Evolutionary conservation across 2,329 filamentous ascomycete species (phyloP).

Genomic region (Penicillium sp.): DNA sequence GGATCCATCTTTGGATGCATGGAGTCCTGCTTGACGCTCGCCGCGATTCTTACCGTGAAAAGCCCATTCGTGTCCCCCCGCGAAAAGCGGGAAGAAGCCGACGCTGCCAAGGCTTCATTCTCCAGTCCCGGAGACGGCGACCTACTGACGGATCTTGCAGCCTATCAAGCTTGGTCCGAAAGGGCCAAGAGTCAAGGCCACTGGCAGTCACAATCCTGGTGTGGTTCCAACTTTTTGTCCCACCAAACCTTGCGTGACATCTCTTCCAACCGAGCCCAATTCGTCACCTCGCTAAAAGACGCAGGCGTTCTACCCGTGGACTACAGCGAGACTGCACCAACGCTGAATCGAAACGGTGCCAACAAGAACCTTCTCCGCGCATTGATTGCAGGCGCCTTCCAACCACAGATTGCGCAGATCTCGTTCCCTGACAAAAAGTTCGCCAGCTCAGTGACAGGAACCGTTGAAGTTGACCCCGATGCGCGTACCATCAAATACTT

Average conservation of each 20-base stretch:
- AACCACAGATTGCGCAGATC: slow-evolving; percentile 85
- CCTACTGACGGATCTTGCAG: slow-evolving; percentile 76
- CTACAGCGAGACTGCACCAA: slow-evolving; percentile 28
- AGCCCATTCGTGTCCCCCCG: slow-evolving; percentile 81
- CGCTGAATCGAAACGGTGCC: slow-evolving; percentile 29
- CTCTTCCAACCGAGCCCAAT: slow-evolving; percentile 76
- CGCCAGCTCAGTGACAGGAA: slow-evolving; percentile 75
- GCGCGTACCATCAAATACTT: slow-evolving; percentile 90
- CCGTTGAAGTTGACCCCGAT: slow-evolving; percentile 88
- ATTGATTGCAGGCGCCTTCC: slow-evolving; percentile 66
- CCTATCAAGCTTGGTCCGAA: slow-evolving; percentile 76
- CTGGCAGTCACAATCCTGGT: slow-evolving; percentile 59
- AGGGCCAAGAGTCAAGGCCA: slow-evolving; percentile 48
- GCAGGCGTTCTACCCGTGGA: slow-evolving; percentile 66
- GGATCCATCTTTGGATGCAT: slow-evolving; percentile 90
- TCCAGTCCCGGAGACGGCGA: slow-evolving; percentile 69
- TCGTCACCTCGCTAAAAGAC: slow-evolving; percentile 77
- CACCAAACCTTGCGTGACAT: slow-evolving; percentile 83
- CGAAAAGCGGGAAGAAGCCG: slow-evolving; percentile 75
- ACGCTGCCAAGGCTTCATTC: slow-evolving; percentile 69
- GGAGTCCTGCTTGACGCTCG: slow-evolving; percentile 80
- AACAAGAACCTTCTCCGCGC: slow-evolving; percentile 56
- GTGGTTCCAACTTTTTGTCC: slow-evolving; percentile 77
- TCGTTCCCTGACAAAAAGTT: slow-evolving; percentile 96
- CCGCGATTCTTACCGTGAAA: slow-evolving; percentile 82